These are phyloP conservation scores for Blastobotrys ciferrii DNA, from an alignment of 1,139 yeast species.

Conservation along the genomic window DNA sequence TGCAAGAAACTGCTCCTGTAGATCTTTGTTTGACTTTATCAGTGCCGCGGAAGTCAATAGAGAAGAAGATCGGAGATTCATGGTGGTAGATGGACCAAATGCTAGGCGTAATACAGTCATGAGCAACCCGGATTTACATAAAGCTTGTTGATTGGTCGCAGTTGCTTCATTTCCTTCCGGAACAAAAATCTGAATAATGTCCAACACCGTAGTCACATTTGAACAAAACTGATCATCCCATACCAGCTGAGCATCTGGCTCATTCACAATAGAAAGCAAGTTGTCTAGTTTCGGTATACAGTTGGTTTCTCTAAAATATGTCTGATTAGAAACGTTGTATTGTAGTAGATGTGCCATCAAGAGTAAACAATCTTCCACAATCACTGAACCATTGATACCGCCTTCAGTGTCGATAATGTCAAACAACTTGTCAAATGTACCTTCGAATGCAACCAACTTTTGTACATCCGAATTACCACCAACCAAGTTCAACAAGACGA, in stretches of 20 bases:
- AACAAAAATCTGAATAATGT: conserved; percentile 71
- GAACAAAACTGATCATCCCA: conserved; percentile 24
- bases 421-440: conserved; percentile 80
- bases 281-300: conserved; percentile 64
- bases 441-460: conserved; percentile 91
- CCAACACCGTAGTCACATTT: conserved; percentile 65
- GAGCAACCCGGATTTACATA: conserved; percentile 64
- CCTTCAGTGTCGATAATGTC: conserved; percentile 82
- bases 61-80: conserved; percentile 61
- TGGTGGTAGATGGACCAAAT: conserved; percentile 60
- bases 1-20: conserved; percentile 68
- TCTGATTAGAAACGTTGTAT: conserved; percentile 89
- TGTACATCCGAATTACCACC: conserved; percentile 85
- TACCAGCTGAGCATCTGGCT: conserved; percentile 35
- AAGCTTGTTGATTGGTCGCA: conserved; percentile 55
- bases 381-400: conserved; percentile 83
- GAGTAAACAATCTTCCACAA: conserved; percentile 85
- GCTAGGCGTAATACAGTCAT: conserved; percentile 65
- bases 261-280: conserved; percentile 57
- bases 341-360: conserved; percentile 68
- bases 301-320: conserved; percentile 80
- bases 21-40: conserved; percentile 58
- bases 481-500: conserved; percentile 78
- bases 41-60: conserved; percentile 75
- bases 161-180: conserved; percentile 72